phyloP scores from a whole-genome alignment of 2,329 filamentous ascomycete genomes.

The Pseudogymnoascus sp. region DNA sequence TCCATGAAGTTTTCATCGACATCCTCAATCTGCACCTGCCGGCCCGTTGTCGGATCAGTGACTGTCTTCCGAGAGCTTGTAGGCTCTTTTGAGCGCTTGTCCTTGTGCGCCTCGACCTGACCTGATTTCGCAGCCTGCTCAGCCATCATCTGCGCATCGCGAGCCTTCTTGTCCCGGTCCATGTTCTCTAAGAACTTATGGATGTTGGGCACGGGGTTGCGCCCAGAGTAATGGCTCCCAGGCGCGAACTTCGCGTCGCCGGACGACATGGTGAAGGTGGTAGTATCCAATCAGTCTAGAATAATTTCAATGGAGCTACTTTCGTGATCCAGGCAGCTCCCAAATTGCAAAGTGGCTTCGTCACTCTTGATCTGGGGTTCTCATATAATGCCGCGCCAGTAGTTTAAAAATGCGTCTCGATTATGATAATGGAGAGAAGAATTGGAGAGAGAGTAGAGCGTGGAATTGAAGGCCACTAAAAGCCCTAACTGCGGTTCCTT shows the following conservation, averaged over 20 bases:
- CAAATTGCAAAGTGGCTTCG: background rate
- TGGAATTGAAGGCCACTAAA: background rate
- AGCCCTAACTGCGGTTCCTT: background rate
- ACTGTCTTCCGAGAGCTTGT: slow-evolving; percentile 45
- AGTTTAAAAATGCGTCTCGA: background rate
- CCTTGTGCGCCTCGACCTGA: slow-evolving; percentile 38
- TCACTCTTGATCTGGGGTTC: background rate
- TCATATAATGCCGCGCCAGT: background rate
- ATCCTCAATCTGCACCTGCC: slow-evolving; percentile 78
- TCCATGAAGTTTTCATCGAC: slow-evolving; percentile 63
- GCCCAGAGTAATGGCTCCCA: slow-evolving; percentile 69
- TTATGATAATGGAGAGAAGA: background rate
- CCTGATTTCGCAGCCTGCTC: slow-evolving; percentile 30
- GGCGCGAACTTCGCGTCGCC: slow-evolving; percentile 28
- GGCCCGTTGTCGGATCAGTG: slow-evolving; percentile 82
- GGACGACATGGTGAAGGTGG: slow-evolving; percentile 16
- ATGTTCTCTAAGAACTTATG: slow-evolving; percentile 72
- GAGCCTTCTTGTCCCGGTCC: slow-evolving; percentile 67
- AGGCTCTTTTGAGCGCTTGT: slow-evolving; percentile 29
- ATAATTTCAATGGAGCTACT: slow-evolving; percentile 1
- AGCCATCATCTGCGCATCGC: slow-evolving; percentile 64
- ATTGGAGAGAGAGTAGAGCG: background rate
- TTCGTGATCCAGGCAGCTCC: background rate
- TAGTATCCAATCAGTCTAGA: background rate
- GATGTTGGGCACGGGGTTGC: slow-evolving; percentile 80